Evolutionary conservation across 108 stramenopile genomes (phyloP), one percentile per base, ranked within the genome.

Genomic region (Cyclotella choctawhatcheeana): DNA sequence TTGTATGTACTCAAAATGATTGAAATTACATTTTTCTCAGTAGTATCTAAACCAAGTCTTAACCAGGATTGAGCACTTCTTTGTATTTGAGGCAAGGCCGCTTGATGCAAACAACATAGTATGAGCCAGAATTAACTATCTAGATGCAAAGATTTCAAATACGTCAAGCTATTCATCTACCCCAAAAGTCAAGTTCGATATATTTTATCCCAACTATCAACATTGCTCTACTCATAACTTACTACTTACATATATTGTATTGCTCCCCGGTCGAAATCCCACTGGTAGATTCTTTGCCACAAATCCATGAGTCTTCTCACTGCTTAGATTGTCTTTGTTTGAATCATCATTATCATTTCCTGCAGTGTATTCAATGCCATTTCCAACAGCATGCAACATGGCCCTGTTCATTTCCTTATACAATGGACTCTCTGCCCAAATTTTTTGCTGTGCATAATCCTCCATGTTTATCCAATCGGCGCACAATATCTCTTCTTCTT

Each of bases 381-480:
- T 48, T 40, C 67, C 51, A 10, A 58, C 77, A 12, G 81, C 81
- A 25, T 50, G 52, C 21, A 78, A 4, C 77, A 94, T 85, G 5
- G 82, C 80, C 2, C 71, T 64, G 63, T 94, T 94, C 85, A 94
- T 67, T 62, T 90, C 80, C 58, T 71, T 48, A 29, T 88, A 89
- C 40, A 86, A 25, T 1, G 90, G 90, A 44, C 81, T 84, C 21
- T 74, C 71, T 48, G 81, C 79, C 89, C 89, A 94, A 6, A 78
- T 52, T 24, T 76, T 69, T 51, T 94, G 93, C 0, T 62, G 21
- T 16, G 86, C 85, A 83, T 87, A 94, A 8, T 89, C 86, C 30
- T 89, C 71, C 21, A 94, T 82, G 32, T 83, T 66, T 77, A 91
- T 91, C 90, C 90, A 94, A 69, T 84, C 83, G 27, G 89, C 88